These are phyloP conservation scores for Raphanus raphanistrum DNA, from an alignment of 345 rosid genomes.

Conservation along the genomic window DNA sequence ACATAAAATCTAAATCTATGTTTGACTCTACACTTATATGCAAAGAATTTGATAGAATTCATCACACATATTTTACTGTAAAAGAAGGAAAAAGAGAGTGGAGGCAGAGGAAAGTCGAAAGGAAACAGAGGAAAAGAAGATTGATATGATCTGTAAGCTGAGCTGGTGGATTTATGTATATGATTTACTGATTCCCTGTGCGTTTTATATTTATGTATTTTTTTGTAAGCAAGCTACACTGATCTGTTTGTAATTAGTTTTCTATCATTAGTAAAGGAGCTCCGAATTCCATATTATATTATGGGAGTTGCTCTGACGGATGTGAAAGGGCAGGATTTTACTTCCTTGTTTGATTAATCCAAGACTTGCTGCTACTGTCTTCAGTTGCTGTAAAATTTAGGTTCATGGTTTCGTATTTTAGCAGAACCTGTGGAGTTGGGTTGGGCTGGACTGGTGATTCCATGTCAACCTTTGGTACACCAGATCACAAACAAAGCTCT, in stretches of 20 bases:
- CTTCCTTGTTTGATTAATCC: neutral
- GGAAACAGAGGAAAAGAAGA: neutral
- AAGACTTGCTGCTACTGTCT: neutral
- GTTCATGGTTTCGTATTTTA: neutral
- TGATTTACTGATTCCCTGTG: neutral
- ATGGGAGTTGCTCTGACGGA: neutral
- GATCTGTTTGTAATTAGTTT: neutral
- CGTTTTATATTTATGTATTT: neutral
- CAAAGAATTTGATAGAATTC: neutral
- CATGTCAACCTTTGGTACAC: neutral
- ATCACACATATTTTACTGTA: neutral
- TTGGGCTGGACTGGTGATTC: neutral
- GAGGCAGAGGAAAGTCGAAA: neutral
- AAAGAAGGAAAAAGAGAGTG: neutral
- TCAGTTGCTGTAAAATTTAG: neutral
- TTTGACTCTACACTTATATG: neutral
- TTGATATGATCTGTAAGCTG: neutral
- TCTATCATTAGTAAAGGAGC: neutral
- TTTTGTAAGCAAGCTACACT: neutral
- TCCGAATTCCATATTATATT: neutral
- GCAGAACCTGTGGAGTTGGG: neutral
- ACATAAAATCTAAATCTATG: neutral
- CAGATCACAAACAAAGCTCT: neutral
- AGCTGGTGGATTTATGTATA: neutral
- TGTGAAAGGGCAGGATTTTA: neutral